phyloP scores from a whole-genome alignment of 352 stramenopile species.

The Pythium aphanidermatum region DNA sequence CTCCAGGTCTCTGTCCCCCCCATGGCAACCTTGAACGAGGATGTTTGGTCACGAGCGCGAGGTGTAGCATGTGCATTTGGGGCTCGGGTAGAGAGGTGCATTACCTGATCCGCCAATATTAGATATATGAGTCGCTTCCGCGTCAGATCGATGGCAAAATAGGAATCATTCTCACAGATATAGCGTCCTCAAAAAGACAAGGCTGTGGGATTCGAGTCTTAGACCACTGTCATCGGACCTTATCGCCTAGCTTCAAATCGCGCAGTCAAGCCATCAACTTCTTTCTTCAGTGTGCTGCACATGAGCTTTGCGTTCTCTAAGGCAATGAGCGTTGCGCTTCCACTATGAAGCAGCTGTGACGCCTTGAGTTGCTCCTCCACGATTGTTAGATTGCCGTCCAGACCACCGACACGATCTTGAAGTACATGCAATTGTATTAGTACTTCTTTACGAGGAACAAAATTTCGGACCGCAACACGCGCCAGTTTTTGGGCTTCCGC shows the following conservation, averaged over 20 bases:
- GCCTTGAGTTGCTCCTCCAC: constrained; percentile 36
- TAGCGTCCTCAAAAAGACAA: constrained; percentile 6
- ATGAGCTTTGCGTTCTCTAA: constrained; percentile 5
- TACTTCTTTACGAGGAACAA: constrained; percentile 41
- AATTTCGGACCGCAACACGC: constrained; percentile 48
- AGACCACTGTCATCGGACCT: not conserved
- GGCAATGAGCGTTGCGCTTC: constrained; percentile 9
- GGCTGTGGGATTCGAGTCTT: too few species aligned
- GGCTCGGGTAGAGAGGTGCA: too few species aligned
- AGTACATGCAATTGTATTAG: constrained; percentile 36
- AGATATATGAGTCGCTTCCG: too few species aligned
- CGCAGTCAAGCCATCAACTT: constrained; percentile 5
- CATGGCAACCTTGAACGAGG: too few species aligned
- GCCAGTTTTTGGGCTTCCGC: constrained; percentile 23
- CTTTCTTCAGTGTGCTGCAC: constrained; percentile 1
- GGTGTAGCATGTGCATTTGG: too few species aligned
- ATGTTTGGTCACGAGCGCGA: too few species aligned
- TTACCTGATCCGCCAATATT: too few species aligned
- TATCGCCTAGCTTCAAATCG: constrained; percentile 8
- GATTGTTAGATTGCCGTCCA: constrained; percentile 42
- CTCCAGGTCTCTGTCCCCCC: too few species aligned
- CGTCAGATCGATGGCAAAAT: constrained; percentile 3
- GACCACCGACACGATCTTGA: constrained; percentile 27
- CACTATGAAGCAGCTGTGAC: constrained; percentile 6
- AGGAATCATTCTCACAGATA: constrained; percentile 6